Conservation (phyloP, 148 eudicot genomes). For the Cornus controversa region DNA sequence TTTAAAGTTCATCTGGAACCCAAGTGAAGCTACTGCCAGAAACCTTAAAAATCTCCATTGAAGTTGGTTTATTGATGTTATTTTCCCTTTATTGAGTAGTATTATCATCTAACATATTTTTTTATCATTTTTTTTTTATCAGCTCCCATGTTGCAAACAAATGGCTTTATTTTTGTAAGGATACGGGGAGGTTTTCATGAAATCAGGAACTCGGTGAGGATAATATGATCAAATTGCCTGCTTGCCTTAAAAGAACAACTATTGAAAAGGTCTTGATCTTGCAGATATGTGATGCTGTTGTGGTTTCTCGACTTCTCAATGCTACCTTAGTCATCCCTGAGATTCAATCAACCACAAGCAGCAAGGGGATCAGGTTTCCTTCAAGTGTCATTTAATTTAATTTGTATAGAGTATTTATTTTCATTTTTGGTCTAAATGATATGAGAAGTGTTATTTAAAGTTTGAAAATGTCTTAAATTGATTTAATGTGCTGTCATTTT, state of each 20-base stretch:
- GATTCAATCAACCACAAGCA: conserved; percentile 88
- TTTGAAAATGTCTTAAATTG: not conserved
- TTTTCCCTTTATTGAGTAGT: conserved; percentile 19
- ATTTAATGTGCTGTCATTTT: not conserved
- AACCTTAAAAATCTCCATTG: not conserved
- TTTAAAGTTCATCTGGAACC: not conserved
- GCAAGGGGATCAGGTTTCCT: conserved; percentile 92
- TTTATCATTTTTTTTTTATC: conserved; percentile 20
- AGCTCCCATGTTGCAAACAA: conserved; percentile 64
- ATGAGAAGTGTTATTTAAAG: not conserved
- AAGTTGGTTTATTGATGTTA: not conserved
- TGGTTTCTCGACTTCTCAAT: conserved; percentile 77
- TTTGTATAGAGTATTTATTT: not conserved
- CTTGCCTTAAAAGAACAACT: not conserved
- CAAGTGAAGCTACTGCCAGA: not conserved
- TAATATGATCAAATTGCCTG: conserved; percentile 1
- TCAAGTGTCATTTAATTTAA: not conserved
- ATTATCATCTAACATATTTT: conserved; percentile 32
- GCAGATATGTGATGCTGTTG: conserved; percentile 86
- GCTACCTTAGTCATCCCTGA: conserved; percentile 93
- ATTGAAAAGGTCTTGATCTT: conserved; percentile 9
- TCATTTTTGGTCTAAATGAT: not conserved
- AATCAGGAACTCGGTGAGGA: conserved; percentile 79
- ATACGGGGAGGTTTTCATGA: conserved; percentile 94
- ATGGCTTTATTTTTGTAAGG: conserved; percentile 72